Evolutionary conservation across 805 yeast species (phyloP).

Genomic region (Torulaspora microellipsoides): DNA sequence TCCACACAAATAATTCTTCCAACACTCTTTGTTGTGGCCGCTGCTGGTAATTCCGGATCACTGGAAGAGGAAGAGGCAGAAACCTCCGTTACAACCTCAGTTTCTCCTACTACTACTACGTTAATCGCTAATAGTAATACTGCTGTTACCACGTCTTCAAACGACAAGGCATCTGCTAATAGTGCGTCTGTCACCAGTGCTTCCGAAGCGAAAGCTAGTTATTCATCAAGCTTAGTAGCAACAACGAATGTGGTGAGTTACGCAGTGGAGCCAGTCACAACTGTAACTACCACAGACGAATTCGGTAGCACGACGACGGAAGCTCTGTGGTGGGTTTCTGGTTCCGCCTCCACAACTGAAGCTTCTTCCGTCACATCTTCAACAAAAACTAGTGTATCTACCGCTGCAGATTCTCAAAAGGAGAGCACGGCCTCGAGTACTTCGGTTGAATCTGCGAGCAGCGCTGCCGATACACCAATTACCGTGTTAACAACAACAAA

Average conservation of each 20-base stretch:
- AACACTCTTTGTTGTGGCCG: background rate
- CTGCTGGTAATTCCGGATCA: constrained; percentile 1
- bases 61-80: constrained; percentile 1
- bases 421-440: too few relatives aligned
- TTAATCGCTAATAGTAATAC: background rate
- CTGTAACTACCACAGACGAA: constrained; percentile 21
- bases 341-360: background rate
- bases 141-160: background rate
- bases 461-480: constrained; percentile 16
- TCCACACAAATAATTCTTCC: background rate
- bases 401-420: too few relatives aligned
- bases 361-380: background rate
- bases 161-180: background rate
- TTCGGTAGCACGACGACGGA: constrained; percentile 19
- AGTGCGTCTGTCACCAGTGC: background rate
- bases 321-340: constrained; percentile 18
- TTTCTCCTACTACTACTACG: background rate
- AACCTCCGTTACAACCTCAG: background rate
- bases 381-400: too few relatives aligned
- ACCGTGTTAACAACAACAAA: constrained; percentile 20
- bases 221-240: background rate
- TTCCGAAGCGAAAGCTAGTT: background rate
- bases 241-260: constrained; percentile 1
- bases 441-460: background rate
- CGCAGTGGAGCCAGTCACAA: constrained; percentile 18